These are phyloP conservation scores for Pleurotus ostreatus DNA, from an alignment of 768 basidiomycete species.

Conservation along the genomic window DNA sequence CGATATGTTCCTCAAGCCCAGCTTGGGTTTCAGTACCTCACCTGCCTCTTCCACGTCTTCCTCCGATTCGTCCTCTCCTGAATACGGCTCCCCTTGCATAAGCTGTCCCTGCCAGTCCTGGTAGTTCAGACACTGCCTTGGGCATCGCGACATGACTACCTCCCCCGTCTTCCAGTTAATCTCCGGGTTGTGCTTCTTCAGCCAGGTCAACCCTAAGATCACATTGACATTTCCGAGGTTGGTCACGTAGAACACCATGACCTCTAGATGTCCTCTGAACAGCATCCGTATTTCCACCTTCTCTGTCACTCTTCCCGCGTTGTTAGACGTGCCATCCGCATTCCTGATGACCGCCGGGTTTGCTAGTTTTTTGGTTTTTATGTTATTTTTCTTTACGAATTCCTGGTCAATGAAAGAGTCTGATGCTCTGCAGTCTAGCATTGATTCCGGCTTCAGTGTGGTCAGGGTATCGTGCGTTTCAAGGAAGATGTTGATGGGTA, in stretches of 20 bases:
- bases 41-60: not conserved
- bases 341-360: not conserved
- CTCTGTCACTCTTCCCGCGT: slow-evolving; percentile 16
- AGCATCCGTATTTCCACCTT: slow-evolving; percentile 15
- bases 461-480: not conserved
- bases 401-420: not conserved
- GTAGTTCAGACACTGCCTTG: no score
- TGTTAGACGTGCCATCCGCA: slow-evolving; percentile 18
- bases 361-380: not conserved
- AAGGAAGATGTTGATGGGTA: not conserved
- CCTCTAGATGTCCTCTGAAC: slow-evolving; percentile 17
- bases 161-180: no score
- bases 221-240: no score
- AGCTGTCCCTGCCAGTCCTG: no score
- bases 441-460: not conserved
- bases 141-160: no score
- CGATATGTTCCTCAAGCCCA: not conserved
- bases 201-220: no score
- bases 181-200: no score
- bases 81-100: no score
- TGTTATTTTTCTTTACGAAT: not conserved
- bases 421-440: not conserved
- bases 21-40: not conserved
- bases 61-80: slow-evolving; percentile 9
- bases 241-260: no score